Conservation (phyloP, 495 filamentous ascomycete genomes). For the Penicillium samsonianum region DNA sequence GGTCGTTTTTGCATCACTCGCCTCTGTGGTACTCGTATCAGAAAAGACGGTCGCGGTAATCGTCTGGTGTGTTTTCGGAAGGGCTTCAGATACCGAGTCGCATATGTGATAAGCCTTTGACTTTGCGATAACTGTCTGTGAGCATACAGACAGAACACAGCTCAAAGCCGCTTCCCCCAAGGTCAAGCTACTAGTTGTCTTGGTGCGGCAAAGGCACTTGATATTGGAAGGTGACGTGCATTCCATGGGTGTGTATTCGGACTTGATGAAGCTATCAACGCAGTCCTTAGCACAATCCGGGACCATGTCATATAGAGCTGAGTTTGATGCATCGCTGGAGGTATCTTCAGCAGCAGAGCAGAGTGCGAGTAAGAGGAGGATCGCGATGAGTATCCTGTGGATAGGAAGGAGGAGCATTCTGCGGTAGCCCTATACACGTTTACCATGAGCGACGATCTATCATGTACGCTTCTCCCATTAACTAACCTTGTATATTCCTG, state of each 20-base stretch:
- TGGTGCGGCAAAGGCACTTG: constrained; percentile 62
- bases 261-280: constrained; percentile 59
- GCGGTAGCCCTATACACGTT: constrained; percentile 23
- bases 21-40: constrained; percentile 30
- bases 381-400: constrained; percentile 30
- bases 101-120: constrained; percentile 60
- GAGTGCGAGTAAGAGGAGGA: constrained; percentile 27
- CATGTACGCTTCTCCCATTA: not conserved
- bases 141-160: constrained; percentile 56
- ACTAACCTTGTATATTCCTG: constrained; percentile 27
- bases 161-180: constrained; percentile 67
- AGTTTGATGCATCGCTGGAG: constrained; percentile 20
- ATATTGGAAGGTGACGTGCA: constrained; percentile 53
- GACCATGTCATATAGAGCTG: constrained; percentile 42
- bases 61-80: constrained; percentile 59
- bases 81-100: constrained; percentile 49
- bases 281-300: constrained; percentile 67
- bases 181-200: constrained; percentile 63
- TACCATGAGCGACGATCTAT: not conserved
- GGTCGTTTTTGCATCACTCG: constrained; percentile 12
- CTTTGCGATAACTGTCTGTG: constrained; percentile 24
- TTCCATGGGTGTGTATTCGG: constrained; percentile 53
- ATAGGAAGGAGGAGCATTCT: constrained; percentile 38
- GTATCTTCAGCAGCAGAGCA: constrained; percentile 14
- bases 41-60: constrained; percentile 60